Evolutionary conservation across 352 stramenopile species (phyloP), one percentile per base, ranked within the genome.

Genomic region (Pythium utonaiense): DNA sequence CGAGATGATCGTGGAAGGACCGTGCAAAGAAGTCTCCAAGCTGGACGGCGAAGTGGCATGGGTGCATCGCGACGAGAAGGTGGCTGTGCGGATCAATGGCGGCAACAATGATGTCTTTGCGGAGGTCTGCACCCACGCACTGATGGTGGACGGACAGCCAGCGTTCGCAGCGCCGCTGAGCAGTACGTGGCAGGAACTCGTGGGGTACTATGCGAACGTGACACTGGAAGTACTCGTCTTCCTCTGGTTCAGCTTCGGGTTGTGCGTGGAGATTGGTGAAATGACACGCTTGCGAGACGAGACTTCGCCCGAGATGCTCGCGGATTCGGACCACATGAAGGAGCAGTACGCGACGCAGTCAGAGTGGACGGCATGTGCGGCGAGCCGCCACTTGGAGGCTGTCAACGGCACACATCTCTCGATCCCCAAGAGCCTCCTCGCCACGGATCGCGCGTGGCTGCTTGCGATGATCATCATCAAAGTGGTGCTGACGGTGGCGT

Each of bases 41-140:
- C 51, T 89, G n/a, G 78, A 89, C 24, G 77, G 77, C 9, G 77
- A 89, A 31, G 75, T 89, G 0, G 80, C 80, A 13, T 89, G 80
- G 80, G 79, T 89, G 9, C 80, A 89, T 70, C 80, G 77, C 3
- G 67, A 89, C 40, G 80, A 89, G 47, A 89, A 78, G 45, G 80
- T 88, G 6, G 78, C 74, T 0, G 66, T 89, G 22, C 75, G 78
- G 0, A 77, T 88, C 47, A 75, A 86, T 21, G 78, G 77, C 2
- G 77, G 77, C 25, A 82, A 83, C 45, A 86, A 86, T 38, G 80
- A 88, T 44, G 73, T 89, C 3, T 89, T 88, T 49, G 80, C 80
- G 1, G 70, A 88, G 36, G 77, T 89, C 8, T 86, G 75, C 28
- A 80, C 67, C 6, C 80, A 88, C 45, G 78, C 80, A 19, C 65